Evolutionary conservation across 306 rosid species (phyloP).

Genomic region (Vigna radiata): DNA sequence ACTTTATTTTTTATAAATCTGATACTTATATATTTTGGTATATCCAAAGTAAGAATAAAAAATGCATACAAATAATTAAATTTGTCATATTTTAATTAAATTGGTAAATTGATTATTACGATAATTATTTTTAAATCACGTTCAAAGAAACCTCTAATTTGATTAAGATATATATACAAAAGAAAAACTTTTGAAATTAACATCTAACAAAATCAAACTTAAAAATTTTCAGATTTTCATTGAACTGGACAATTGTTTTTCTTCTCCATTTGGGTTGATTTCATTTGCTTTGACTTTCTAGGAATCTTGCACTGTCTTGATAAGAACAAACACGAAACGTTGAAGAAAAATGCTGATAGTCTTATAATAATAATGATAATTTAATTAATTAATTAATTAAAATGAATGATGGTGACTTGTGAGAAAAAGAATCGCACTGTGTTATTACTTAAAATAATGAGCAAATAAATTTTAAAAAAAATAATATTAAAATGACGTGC

Average conservation of each 20-base stretch:
- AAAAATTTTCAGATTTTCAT: constrained; percentile 1
- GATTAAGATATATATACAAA: no score
- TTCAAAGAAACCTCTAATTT: no score
- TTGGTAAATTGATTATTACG: no score
- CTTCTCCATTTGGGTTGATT: constrained; percentile 34
- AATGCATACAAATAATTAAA: no score
- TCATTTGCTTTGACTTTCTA: constrained; percentile 36
- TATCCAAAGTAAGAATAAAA: no score
- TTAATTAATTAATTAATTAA: constrained; percentile 7
- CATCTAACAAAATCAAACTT: background rate
- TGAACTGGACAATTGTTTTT: background rate
- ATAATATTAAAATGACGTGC: background rate
- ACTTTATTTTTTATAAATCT: no score
- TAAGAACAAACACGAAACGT: constrained; percentile 40
- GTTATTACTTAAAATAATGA: constrained; percentile 37
- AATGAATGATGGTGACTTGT: constrained; percentile 32
- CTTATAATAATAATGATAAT: background rate
- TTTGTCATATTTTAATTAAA: no score
- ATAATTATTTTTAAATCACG: no score
- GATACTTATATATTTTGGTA: no score
- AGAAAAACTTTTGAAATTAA: no score
- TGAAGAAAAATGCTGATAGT: constrained; percentile 12
- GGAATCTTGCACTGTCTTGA: constrained; percentile 37
- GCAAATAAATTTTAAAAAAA: background rate
- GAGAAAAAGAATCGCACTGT: constrained; percentile 28